phyloP scores from a whole-genome alignment of 768 basidiomycete species.

The Tylopilus sp. region DNA sequence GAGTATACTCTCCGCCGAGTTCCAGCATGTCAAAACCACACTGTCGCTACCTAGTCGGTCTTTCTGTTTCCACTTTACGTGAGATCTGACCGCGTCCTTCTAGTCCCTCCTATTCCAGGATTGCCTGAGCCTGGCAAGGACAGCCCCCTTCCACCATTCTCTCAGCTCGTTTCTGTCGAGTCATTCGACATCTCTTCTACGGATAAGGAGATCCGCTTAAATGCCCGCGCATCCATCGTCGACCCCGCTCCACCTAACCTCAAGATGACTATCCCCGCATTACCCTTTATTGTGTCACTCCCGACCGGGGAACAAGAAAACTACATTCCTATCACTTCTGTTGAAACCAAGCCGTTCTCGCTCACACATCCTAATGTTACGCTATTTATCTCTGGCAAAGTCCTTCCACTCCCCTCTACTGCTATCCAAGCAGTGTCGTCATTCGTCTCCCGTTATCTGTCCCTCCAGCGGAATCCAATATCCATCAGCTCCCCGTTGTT shows the following conservation, averaged over 20 bases:
- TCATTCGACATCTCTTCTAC: slow-evolving; percentile 48
- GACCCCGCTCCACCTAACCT: slow-evolving; percentile 54
- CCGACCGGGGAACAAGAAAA: slow-evolving; percentile 27
- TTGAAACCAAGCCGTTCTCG: slow-evolving; percentile 51
- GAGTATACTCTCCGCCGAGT: slow-evolving; percentile 33
- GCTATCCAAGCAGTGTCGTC: slow-evolving; percentile 45
- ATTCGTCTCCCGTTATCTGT: slow-evolving; percentile 65
- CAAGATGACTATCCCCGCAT: slow-evolving; percentile 46
- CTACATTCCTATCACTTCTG: slow-evolving; percentile 49
- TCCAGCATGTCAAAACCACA: slow-evolving; percentile 43
- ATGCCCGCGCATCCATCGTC: slow-evolving; percentile 54
- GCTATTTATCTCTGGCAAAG: slow-evolving; percentile 49
- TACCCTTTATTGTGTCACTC: slow-evolving; percentile 63
- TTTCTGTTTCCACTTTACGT: not conserved
- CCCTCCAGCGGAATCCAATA: slow-evolving; percentile 54
- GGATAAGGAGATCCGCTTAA: slow-evolving; percentile 37
- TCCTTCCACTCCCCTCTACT: slow-evolving; percentile 51
- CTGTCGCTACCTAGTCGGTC: slow-evolving; percentile 55
- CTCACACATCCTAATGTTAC: slow-evolving; percentile 70
- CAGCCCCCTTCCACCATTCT: slow-evolving; percentile 50
- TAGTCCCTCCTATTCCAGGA: slow-evolving; percentile 66
- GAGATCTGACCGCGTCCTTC: slow-evolving; percentile 5
- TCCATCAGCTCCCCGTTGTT: slow-evolving; percentile 55
- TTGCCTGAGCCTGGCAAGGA: slow-evolving; percentile 56
- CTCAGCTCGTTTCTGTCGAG: slow-evolving; percentile 57